Conservation (phyloP, 305 asterid genomes). For the Fraxinus angustifolia region DNA sequence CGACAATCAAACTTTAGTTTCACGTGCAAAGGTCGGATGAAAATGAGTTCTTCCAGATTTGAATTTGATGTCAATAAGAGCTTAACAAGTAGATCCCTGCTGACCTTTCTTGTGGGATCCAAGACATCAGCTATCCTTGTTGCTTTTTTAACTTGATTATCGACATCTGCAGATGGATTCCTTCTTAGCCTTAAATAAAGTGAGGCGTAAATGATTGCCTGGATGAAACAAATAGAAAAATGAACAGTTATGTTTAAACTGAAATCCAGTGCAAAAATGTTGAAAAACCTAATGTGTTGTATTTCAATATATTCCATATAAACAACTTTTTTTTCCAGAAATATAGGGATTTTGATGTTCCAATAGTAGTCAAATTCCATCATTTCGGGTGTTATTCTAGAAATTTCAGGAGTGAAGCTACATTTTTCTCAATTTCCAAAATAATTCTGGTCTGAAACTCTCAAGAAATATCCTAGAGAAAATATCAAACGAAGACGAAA, state of each 20-base stretch:
- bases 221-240: slow-evolving; percentile 20
- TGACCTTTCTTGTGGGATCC: slow-evolving; percentile 42
- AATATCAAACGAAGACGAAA: not conserved
- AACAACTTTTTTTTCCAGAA: not conserved
- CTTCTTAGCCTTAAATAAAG: slow-evolving; percentile 59
- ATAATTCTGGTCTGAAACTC: slow-evolving; percentile 3
- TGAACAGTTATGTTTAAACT: not conserved
- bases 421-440: slow-evolving; percentile 1
- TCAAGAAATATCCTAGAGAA: not conserved
- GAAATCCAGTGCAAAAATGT: not conserved
- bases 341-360: not conserved
- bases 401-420: not conserved
- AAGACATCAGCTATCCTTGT: slow-evolving; percentile 53
- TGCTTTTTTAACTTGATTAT: slow-evolving; percentile 34
- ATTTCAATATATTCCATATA: not conserved
- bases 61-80: slow-evolving; percentile 40
- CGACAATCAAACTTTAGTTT: slow-evolving; percentile 52
- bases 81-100: slow-evolving; percentile 44
- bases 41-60: slow-evolving; percentile 52
- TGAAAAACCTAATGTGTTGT: not conserved
- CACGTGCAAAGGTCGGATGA: slow-evolving; percentile 64
- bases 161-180: slow-evolving; percentile 25
- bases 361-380: not conserved
- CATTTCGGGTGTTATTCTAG: not conserved
- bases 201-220: slow-evolving; percentile 67